These are phyloP conservation scores for Sporobolomyces pararoseus DNA, from an alignment of 768 basidiomycete species.

Conservation along the genomic window DNA sequence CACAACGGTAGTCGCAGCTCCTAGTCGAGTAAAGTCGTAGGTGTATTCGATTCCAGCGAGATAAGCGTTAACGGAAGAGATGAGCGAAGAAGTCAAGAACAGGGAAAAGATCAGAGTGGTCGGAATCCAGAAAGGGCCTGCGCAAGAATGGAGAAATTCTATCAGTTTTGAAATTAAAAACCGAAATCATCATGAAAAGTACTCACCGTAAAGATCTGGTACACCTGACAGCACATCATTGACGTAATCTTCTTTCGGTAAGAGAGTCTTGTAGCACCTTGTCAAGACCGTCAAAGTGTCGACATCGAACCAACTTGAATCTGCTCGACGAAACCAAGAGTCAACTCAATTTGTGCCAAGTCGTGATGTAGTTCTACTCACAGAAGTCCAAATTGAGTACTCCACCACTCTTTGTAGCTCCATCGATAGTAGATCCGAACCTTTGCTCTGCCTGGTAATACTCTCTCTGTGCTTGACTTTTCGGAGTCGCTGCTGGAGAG, in stretches of 20 bases:
- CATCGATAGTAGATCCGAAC: conserved; percentile 22
- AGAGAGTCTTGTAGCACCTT: conserved; percentile 45
- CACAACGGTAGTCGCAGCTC: conserved; percentile 74
- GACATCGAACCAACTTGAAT: conserved; percentile 82
- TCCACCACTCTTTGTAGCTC: conserved; percentile 37
- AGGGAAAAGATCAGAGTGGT: conserved; percentile 90
- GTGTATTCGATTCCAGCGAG: conserved; percentile 65
- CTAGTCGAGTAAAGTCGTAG: conserved; percentile 81
- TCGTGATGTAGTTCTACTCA: neutral
- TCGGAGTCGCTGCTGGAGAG: conserved; percentile 31
- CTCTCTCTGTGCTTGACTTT: conserved; percentile 5
- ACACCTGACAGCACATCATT: conserved; percentile 31
- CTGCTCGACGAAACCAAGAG: conserved; percentile 7
- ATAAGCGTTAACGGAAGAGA: conserved; percentile 80
- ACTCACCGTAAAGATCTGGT: conserved; percentile 39
- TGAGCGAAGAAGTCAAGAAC: conserved; percentile 89
- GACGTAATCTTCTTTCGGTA: conserved; percentile 44
- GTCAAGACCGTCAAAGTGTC: conserved; percentile 52
- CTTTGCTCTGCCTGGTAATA: conserved; percentile 19
- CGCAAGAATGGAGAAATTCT: neutral
- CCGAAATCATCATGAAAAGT: neutral
- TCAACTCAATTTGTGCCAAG: neutral
- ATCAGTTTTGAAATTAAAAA: neutral
- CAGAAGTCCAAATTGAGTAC: conserved; percentile 40
- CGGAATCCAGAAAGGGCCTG: conserved; percentile 96